Conservation (phyloP, 257 asterid species). For the Ligustrum vulgare region DNA sequence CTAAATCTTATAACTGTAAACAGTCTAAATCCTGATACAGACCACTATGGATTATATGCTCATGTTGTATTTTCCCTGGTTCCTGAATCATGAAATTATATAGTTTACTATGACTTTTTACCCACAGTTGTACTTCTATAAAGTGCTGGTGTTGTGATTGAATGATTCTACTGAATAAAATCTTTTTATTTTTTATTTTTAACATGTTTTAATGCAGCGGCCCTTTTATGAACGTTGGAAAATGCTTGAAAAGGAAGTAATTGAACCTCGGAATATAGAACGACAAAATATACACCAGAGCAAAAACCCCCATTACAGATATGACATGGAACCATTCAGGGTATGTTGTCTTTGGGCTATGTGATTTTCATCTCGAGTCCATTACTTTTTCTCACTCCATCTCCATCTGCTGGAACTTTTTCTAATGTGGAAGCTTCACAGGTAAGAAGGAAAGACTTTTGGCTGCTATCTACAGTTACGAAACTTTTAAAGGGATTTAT, state of each 20-base stretch:
- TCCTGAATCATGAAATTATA: slow-evolving; percentile 5
- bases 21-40: not conserved
- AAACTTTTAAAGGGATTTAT: slow-evolving; percentile 84
- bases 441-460: slow-evolving; percentile 98
- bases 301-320: slow-evolving; percentile 71
- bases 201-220: slow-evolving; percentile 49
- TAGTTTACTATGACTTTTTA: not conserved
- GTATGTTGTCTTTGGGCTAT: slow-evolving; percentile 34
- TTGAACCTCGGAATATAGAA: slow-evolving; percentile 82
- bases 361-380: slow-evolving; percentile 31
- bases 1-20: not conserved
- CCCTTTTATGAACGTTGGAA: slow-evolving; percentile 96
- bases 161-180: not conserved
- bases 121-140: not conserved
- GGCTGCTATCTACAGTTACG: slow-evolving; percentile 90
- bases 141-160: too few species aligned
- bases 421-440: slow-evolving; percentile 39
- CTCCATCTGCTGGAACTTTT: slow-evolving; percentile 18
- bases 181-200: slow-evolving; percentile 8
- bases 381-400: not conserved
- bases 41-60: not conserved
- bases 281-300: slow-evolving; percentile 61
- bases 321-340: slow-evolving; percentile 95
- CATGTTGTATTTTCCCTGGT: not conserved
- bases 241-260: slow-evolving; percentile 95